These are phyloP conservation scores for Globisporangium radiosum DNA, from an alignment of 352 stramenopile genomes.

Conservation along the genomic window DNA sequence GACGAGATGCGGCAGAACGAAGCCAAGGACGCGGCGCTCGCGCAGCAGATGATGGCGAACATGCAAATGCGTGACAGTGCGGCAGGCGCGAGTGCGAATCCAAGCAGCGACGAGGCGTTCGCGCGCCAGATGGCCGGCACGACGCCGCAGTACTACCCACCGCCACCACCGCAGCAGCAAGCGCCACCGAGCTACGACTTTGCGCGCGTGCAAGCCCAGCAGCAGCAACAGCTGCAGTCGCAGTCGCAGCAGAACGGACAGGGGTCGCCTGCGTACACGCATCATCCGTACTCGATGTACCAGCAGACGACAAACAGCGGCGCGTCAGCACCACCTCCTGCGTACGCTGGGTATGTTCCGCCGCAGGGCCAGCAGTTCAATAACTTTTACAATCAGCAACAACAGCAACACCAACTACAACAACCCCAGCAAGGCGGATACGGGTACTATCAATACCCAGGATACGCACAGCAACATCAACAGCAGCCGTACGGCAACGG, in stretches of 20 bases:
- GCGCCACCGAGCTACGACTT: constrained; percentile 31
- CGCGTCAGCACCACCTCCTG: constrained; percentile 8
- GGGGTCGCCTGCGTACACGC: constrained; percentile 2
- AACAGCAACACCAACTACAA: constrained; percentile 14
- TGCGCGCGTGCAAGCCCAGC: constrained; percentile 17
- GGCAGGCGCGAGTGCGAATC: constrained; percentile 2
- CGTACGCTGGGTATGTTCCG: constrained; percentile 21
- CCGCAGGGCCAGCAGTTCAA: constrained; percentile 29
- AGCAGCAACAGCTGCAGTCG: constrained; percentile 17
- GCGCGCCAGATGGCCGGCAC: constrained; percentile 42
- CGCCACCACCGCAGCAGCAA: constrained; percentile 8
- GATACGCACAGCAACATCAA: constrained; percentile 34
- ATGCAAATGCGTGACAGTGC: constrained; percentile 30
- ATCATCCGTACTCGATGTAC: constrained; percentile 32
- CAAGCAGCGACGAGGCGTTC: constrained; percentile 46
- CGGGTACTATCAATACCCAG: constrained; percentile 47
- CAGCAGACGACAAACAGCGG: constrained; percentile 20
- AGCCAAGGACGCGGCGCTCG: constrained; percentile 39
- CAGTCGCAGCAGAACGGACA: constrained; percentile 7
- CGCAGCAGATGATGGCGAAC: constrained; percentile 70
- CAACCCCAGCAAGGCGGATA: constrained; percentile 11
- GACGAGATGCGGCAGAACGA: constrained; percentile 49
- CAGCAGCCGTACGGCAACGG: constrained; percentile 15
- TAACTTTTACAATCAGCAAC: constrained; percentile 33
- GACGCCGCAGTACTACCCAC: constrained; percentile 33